Conservation (phyloP, 768 basidiomycete species). For the Fomitopsis serialis region DNA sequence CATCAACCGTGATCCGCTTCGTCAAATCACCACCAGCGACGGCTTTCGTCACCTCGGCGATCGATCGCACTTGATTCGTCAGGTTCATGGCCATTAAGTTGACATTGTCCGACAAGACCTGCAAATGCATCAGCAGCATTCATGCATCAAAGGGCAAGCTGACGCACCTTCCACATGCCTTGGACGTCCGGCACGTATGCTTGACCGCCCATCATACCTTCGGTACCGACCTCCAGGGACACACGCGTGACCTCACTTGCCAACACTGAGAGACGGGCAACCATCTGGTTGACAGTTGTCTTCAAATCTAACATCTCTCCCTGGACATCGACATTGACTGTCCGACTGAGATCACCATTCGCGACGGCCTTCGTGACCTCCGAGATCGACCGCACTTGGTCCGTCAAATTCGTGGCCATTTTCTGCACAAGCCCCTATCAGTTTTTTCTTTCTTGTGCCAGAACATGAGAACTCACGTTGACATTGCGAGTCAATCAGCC, state of each 20-base stretch:
- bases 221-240: slow-evolving; percentile 85
- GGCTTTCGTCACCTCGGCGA: slow-evolving; percentile 91
- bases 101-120: slow-evolving; percentile 73
- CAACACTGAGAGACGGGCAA: slow-evolving; percentile 62
- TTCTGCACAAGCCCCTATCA: slow-evolving; percentile 39
- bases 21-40: slow-evolving; percentile 92
- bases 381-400: slow-evolving; percentile 88
- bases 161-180: slow-evolving; percentile 84
- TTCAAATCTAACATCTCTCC: slow-evolving; percentile 91
- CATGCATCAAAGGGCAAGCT: neutral
- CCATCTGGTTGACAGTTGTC: slow-evolving; percentile 78
- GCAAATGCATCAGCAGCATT: slow-evolving; percentile 1
- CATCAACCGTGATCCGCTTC: slow-evolving; percentile 89
- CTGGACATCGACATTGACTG: slow-evolving; percentile 88
- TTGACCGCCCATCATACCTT: slow-evolving; percentile 92
- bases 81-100: slow-evolving; percentile 88
- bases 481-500: slow-evolving; percentile 88
- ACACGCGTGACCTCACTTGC: slow-evolving; percentile 89
- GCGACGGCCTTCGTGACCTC: slow-evolving; percentile 79
- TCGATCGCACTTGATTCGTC: slow-evolving; percentile 88
- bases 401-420: slow-evolving; percentile 83
- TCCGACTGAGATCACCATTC: slow-evolving; percentile 74
- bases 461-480: slow-evolving; percentile 49
- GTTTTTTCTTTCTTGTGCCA: neutral
- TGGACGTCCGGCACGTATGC: slow-evolving; percentile 89